Evolutionary conservation across 495 filamentous ascomycete species (phyloP).

Genomic region (Choiromyces venosus): DNA sequence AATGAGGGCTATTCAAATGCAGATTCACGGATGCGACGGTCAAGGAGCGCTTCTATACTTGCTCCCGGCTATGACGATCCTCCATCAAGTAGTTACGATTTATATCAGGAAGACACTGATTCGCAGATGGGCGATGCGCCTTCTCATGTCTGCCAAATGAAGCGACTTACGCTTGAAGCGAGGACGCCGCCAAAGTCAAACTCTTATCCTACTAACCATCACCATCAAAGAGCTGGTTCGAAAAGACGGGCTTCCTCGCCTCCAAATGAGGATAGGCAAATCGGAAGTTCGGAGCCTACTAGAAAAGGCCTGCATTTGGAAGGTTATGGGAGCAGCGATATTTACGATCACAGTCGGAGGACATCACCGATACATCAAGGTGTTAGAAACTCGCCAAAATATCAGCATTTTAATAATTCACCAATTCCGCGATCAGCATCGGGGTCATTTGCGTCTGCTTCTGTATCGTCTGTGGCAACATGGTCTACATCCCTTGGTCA

Average conservation of each 20-base stretch:
- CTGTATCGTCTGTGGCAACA: constrained; percentile 32
- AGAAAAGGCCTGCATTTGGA: constrained; percentile 37
- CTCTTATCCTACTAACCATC: constrained; percentile 31
- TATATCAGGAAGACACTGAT: constrained; percentile 37
- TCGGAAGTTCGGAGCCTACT: constrained; percentile 33
- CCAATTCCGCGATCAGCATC: constrained; percentile 30
- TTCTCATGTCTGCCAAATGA: constrained; percentile 30
- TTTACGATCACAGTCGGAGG: constrained; percentile 33
- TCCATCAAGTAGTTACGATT: constrained; percentile 27
- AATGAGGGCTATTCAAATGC: constrained; percentile 28
- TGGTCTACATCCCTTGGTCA: constrained; percentile 37
- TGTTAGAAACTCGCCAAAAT: constrained; percentile 26
- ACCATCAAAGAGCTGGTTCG: constrained; percentile 33
- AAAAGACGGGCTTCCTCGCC: constrained; percentile 41
- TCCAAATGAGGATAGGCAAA: constrained; percentile 34
- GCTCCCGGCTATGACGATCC: constrained; percentile 26
- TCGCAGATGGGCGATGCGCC: constrained; percentile 38
- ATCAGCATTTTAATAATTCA: constrained; percentile 28
- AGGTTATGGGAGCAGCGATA: constrained; percentile 21
- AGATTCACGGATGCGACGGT: constrained; percentile 32
- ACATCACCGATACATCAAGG: constrained; percentile 40
- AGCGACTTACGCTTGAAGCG: constrained; percentile 32
- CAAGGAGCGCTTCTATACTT: constrained; percentile 35
- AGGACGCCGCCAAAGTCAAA: constrained; percentile 38
- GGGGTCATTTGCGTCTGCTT: constrained; percentile 33